Base-by-base conservation (phyloP, 495 filamentous ascomycete species). In the Penicillium roqueforti region DNA sequence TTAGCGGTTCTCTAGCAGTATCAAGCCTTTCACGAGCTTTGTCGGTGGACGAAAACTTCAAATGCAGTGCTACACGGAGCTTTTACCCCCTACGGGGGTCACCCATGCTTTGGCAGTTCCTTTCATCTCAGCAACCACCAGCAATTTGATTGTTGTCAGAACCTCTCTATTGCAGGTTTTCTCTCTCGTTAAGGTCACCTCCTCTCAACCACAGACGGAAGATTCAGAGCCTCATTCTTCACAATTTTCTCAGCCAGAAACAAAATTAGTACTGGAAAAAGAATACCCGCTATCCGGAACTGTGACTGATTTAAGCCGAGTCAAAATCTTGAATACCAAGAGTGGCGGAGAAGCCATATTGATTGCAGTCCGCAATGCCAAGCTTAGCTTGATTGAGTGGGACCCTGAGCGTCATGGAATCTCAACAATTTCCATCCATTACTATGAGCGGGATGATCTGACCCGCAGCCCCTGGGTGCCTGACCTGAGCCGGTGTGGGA, bases 141-240 rank as follows among this genome's bases (percentile, higher is more conserved):
- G 80, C 63, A 97, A 97, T 65, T 80, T 97, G 57, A 72, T 95
- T 51, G 84, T 97, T 70, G 89, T 87, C 31, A 92, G 89, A 75
- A 88, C 88, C 44, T 96, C 91, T 23, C 78, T 97, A 32, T 83
- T 98, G 31, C 93, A 97, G 68, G 84, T 97, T 59, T 97, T 96
- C 71, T 72, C 76, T 6, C 47, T 75, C 36, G 38, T 61, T 54
- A 66, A 63, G 25, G 36, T 58, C 6, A 36, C 56, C 6, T 54
- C 72, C 22, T 55, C 75, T 53, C 75, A 70, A 51, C 56, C 61
- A 8, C 53, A 72, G 28, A 65, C 70, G 10, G 80, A 79, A 54
- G 80, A 78, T 48, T 62, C 68, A 20, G 71, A 83, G 28, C 77
- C 83, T 43, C 74, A 77, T 40, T 51, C 54, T 37, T 60, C 57